phyloP scores from a whole-genome alignment of 805 yeast species.

The Pichia manshurica region DNA sequence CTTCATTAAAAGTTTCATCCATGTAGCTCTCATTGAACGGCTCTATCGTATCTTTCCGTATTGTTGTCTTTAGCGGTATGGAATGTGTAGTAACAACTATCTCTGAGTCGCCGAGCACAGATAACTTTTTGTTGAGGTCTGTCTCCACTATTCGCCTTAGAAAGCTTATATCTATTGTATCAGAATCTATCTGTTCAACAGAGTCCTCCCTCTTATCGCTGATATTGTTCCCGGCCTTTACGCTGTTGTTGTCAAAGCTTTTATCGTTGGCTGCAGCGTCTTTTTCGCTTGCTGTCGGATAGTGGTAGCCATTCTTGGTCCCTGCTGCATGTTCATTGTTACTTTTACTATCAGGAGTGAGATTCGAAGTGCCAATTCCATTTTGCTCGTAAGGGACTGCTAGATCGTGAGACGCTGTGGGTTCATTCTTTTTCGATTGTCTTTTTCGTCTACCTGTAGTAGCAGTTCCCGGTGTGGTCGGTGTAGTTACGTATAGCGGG shows the following conservation, averaged over 20 bases:
- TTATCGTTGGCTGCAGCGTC: no score
- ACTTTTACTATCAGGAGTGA: no score
- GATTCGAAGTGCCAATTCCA: no score
- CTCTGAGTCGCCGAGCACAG: conserved; percentile 4
- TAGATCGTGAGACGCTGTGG: neutral
- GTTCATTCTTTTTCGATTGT: neutral
- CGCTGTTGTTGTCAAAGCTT: no score
- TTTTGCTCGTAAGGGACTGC: no score
- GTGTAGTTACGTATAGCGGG: conserved; percentile 3
- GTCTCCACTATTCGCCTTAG: conserved; percentile 2
- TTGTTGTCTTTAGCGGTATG: neutral
- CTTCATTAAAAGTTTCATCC: neutral
- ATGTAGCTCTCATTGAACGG: neutral
- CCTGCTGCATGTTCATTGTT: no score
- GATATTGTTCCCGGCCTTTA: neutral
- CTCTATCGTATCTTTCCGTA: neutral
- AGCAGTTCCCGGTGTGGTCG: neutral
- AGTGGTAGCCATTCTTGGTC: no score
- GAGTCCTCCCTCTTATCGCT: neutral
- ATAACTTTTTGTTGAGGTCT: conserved; percentile 8
- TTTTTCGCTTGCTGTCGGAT: no score
- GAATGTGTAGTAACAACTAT: neutral
- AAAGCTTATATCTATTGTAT: conserved; percentile 6
- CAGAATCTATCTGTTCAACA: neutral
- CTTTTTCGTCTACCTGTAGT: no score